Evolutionary conservation across 257 asterid species (phyloP).

Genomic region (Marsdenia floribunda): DNA sequence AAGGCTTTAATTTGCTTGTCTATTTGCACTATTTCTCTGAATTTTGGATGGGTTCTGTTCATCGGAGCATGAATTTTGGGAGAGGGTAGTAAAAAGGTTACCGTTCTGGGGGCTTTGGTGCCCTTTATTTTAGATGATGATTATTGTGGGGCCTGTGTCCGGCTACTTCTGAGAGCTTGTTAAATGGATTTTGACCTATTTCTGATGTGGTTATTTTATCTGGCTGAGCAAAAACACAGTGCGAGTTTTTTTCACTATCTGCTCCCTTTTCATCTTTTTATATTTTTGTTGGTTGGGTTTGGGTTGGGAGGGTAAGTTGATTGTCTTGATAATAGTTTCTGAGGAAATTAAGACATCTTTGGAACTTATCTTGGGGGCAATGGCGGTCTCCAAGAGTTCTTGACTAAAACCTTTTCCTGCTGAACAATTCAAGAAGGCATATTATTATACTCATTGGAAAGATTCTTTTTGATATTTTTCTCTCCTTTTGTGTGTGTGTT

Average conservation of each 20-base stretch:
- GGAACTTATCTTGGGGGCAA: not conserved
- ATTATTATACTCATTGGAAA: not conserved
- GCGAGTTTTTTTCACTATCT: not conserved
- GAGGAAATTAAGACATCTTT: too few species aligned
- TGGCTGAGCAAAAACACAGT: not conserved
- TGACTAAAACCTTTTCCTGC: not conserved
- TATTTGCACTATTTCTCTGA: constrained; percentile 1
- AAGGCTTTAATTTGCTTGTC: constrained; percentile 2
- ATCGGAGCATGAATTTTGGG: not conserved
- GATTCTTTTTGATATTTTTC: not conserved
- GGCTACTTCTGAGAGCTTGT: not conserved
- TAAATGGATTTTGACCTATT: constrained; percentile 3
- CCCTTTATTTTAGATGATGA: constrained; percentile 1
- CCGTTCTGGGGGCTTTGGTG: not conserved
- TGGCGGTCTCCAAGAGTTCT: constrained; percentile 11
- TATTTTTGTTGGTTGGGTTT: not conserved
- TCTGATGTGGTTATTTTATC: not conserved
- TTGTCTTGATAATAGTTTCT: too few species aligned
- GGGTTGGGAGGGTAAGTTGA: too few species aligned
- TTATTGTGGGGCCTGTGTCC: not conserved
- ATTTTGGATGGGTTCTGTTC: constrained; percentile 6
- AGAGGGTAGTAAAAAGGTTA: not conserved
- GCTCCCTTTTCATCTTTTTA: not conserved
- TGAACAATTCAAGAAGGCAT: not conserved
- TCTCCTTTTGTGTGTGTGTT: not conserved